A percentile compares a stretch with the other conserved stretches of the same genome.
phyloP scores from a whole-genome alignment of 352 stramenopile genomes.

The Globisporangium okanoganense region DNA sequence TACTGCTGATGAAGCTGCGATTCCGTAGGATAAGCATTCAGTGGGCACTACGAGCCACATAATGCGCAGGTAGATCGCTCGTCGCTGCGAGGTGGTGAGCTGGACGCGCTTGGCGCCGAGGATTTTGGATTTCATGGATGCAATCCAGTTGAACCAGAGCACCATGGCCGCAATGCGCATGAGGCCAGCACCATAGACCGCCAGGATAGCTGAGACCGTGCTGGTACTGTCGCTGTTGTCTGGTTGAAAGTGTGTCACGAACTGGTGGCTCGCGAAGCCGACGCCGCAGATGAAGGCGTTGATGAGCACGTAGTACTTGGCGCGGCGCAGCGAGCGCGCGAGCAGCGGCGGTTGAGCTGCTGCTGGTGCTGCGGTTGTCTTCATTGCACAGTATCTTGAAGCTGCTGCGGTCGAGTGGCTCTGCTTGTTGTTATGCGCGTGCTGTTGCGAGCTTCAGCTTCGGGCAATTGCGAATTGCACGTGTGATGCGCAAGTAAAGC shows the following conservation, averaged over 20 bases:
- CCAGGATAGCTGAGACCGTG: conserved; percentile 6
- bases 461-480: background rate
- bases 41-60: conserved; percentile 63
- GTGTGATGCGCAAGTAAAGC: background rate
- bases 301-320: conserved; percentile 81
- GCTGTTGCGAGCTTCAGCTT: background rate
- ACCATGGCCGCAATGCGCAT: conserved; percentile 60
- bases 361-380: background rate
- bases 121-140: conserved; percentile 65
- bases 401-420: background rate
- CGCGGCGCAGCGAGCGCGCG: conserved; percentile 35
- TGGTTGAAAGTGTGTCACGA: conserved; percentile 12
- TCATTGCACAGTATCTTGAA: background rate
- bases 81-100: conserved; percentile 37
- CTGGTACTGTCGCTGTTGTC: background rate
- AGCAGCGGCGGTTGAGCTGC: background rate
- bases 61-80: conserved; percentile 55
- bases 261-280: conserved; percentile 25
- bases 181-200: conserved; percentile 41
- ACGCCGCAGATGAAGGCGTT: conserved; percentile 79
- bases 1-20: conserved; percentile 20
- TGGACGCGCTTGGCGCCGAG: conserved; percentile 49
- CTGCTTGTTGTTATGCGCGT: background rate
- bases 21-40: conserved; percentile 64
- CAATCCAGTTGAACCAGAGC: conserved; percentile 80